Evolutionary conservation across 1,284 basidiomycete species (phyloP).

Genomic region (Pascua sp.): DNA sequence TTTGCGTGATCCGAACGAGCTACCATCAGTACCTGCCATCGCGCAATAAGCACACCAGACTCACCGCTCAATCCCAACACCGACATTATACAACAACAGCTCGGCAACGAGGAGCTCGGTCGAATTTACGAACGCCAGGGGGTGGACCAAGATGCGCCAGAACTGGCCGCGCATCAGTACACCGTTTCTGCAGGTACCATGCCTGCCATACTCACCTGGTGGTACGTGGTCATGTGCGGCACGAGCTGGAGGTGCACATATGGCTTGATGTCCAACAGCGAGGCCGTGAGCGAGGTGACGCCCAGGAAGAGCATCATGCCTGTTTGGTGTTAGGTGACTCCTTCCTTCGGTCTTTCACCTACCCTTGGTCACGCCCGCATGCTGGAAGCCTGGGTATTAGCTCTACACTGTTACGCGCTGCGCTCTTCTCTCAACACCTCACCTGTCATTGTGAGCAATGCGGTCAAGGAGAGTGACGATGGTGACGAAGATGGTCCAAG

Average conservation of each 20-base stretch:
- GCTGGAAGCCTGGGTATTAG: constrained; percentile 34
- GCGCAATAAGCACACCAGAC: not conserved
- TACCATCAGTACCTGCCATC: constrained; percentile 13
- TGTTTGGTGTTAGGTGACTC: constrained; percentile 37
- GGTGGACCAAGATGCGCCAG: constrained; percentile 74
- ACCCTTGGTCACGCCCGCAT: constrained; percentile 47
- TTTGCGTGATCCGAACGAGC: constrained; percentile 76
- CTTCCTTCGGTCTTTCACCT: not conserved
- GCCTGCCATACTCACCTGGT: constrained; percentile 42
- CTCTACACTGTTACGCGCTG: no score
- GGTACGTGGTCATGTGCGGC: constrained; percentile 49
- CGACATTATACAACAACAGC: constrained; percentile 69
- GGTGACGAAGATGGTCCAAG: no score
- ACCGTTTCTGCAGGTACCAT: no score
- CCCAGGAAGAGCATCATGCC: constrained; percentile 72
- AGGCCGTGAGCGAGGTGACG: constrained; percentile 64
- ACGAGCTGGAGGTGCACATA: constrained; percentile 71
- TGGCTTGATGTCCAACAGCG: constrained; percentile 79
- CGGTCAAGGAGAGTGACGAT: no score
- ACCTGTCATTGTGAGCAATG: no score
- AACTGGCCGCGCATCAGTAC: constrained; percentile 57
- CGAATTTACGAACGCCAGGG: constrained; percentile 75
- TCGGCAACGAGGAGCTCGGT: constrained; percentile 77
- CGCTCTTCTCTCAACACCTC: no score
- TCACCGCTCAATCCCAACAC: constrained; percentile 68